Base-by-base conservation (phyloP, 805 yeast genomes). In the Spathaspora gorwiae region DNA sequence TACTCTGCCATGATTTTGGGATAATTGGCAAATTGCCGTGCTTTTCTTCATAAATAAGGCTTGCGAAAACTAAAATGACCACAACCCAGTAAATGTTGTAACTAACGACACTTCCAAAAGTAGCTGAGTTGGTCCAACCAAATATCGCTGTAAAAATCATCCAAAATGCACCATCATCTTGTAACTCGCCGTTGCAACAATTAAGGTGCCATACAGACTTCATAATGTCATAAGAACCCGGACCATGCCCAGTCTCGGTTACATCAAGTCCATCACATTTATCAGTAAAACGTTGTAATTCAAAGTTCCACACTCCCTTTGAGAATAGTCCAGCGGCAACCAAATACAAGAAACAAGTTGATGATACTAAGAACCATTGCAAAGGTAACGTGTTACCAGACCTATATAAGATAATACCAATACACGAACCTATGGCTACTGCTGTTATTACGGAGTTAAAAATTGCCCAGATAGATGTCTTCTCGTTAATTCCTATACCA, bases 121-220 rank as follows among this genome's bases (percentile, higher is more conserved):
- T 71, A 13, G 76, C 76, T 13, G 72, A 59, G 48, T 71, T 71
- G 26, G 75, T 70, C 76, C 76, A 71, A 4, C 76, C 76, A 37
- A 71, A 60, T 33, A 71, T 57, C 33, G 76, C 75, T 42, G 70
- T 71, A 48, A 68, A 63, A 13, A 70, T 64, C 76, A 72, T 71
- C 76, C 76, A 71, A 62, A 72, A 68, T 33, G 59, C 50, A 1
- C 69, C 67, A 40, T 70, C 76, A 33, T 70, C 75, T 39, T 60
- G 64, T 48, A 67, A 54, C 42, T 59, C 63, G 5, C 76, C 76
- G 47, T 70, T 67, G 47, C 76, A 72, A 51, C 76, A 72, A 54
- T 72, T 70, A 24, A 72, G 75, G 53, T 71, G 76, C 76, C 76
- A 72, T 9, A 72, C 65, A 45, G 70, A 61, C 29, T 53, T 62